Base-by-base conservation (phyloP, 2,329 filamentous ascomycete species). In the Clarireedia homoeocarpa region DNA sequence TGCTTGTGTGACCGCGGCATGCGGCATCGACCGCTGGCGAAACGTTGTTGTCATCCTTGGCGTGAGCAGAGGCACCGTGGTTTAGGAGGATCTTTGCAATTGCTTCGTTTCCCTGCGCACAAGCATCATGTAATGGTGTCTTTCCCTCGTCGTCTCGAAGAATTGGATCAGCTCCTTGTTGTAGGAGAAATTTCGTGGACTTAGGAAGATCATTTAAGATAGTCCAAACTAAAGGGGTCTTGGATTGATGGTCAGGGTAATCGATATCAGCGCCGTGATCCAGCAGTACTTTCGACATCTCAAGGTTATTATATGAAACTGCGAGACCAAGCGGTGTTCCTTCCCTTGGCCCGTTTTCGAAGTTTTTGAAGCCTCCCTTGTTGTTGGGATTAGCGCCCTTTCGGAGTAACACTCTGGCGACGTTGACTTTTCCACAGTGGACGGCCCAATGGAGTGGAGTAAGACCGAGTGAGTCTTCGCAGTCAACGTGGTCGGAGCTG, bases 181-280 rank as follows among this genome's bases (percentile, higher is more conserved):
- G 48, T 53, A 61, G 46, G 59, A 72, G 44, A 9, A 56, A 56
- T 23, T 53, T 56, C 0, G 53, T 40, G 1, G 48, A 51, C 30
- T 52, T 52, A 1, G 53, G 53, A 2, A 51, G 30, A 30, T 51
- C 46, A 10, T 56, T 51, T 6, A 48, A 30, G 27, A 56, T 56
- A 6, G 53, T 52, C 53, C 53, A 56, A 2, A 52, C 40, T 23
- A 56, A 49, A 12, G 53, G 53, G 0, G 53, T 56, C 6, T 50
- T 56, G n/a, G 9, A 52, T 4, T 52, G 48, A 34, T 56, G 53
- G 39, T 56, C 53, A 0, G 53, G 53, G 46, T 40, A 52, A 20
- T 56, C 53, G 23, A 56, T 52, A 14, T 56, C 42, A 1, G 53
- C 53, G 3, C 48, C 48, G 17, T 42, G 38, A 5, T 26, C 48